These are phyloP conservation scores for Articulospora tetracladia DNA, from an alignment of 495 filamentous ascomycete genomes.

Conservation along the genomic window DNA sequence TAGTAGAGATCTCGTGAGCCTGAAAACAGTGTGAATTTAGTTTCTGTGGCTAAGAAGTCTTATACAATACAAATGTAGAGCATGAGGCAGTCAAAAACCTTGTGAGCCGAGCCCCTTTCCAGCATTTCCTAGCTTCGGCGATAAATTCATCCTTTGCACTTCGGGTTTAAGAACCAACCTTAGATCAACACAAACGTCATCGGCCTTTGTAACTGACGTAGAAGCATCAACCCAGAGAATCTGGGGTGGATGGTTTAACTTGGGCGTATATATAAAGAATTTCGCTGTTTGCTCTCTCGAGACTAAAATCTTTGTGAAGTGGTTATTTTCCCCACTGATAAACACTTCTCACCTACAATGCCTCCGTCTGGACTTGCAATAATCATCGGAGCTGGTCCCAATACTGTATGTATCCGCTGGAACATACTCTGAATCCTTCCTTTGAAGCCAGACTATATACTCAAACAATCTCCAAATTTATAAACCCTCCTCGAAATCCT, in stretches of 20 bases:
- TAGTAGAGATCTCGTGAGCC: too few relatives aligned
- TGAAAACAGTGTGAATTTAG: too few relatives aligned
- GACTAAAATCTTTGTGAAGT: too few relatives aligned
- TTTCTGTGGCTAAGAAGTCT: too few relatives aligned
- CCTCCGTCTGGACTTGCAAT: conserved; percentile 40
- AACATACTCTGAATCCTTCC: not conserved
- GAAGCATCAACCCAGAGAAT: not conserved
- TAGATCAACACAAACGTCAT: not conserved
- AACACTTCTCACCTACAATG: conserved; percentile 24
- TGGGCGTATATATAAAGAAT: not conserved
- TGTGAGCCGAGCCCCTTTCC: not conserved
- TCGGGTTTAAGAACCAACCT: not conserved
- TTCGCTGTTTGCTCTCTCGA: not conserved
- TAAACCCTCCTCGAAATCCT: not conserved
- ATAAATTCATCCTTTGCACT: not conserved
- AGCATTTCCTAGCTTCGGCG: not conserved
- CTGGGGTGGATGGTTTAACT: not conserved
- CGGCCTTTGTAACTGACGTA: not conserved
- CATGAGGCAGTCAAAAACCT: not conserved
- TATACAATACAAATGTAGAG: too few relatives aligned
- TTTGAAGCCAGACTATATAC: not conserved
- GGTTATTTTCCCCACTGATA: too few relatives aligned
- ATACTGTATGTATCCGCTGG: conserved; percentile 26
- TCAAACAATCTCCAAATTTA: not conserved
- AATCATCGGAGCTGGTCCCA: conserved; percentile 40